A percentile compares a stretch with the other conserved stretches of the same genome.
These are phyloP conservation scores for Podila minutissima DNA, from an alignment of 192 early-diverging fungal species.

Conservation along the genomic window DNA sequence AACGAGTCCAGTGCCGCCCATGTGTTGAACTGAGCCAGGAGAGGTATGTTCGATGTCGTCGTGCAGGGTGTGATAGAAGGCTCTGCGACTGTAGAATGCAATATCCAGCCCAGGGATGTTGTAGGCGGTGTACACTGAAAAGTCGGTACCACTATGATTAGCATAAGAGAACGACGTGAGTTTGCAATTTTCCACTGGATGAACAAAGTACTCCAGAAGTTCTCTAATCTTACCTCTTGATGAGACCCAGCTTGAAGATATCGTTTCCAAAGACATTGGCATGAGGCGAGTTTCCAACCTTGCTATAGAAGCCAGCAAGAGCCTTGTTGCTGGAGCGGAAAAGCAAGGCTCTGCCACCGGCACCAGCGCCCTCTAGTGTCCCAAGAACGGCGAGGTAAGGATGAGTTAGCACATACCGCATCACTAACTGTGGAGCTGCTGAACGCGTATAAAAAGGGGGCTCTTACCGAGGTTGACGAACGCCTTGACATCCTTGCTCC, in stretches of 20 bases:
- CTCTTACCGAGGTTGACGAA: constrained; percentile 71
- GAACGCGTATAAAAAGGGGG: no score
- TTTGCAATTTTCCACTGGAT: background rate
- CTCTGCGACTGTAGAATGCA: constrained; percentile 71
- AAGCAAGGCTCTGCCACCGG: constrained; percentile 72
- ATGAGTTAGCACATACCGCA: background rate
- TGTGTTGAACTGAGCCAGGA: constrained; percentile 64
- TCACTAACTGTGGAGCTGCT: background rate
- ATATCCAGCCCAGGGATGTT: constrained; percentile 74
- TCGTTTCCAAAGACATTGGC: constrained; percentile 74
- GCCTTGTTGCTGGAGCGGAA: constrained; percentile 63
- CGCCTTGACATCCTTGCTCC: constrained; percentile 68
- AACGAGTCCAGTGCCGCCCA: constrained; percentile 67
- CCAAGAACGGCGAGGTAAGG: background rate
- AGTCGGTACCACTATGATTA: constrained; percentile 67
- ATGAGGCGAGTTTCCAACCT: constrained; percentile 59
- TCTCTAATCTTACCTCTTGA: constrained; percentile 54
- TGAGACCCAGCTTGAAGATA: constrained; percentile 65
- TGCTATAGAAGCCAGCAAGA: constrained; percentile 51
- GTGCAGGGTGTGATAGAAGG: constrained; percentile 70
- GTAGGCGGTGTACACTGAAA: constrained; percentile 65
- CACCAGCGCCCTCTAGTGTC: constrained; percentile 70
- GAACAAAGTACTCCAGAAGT: background rate
- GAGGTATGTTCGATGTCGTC: constrained; percentile 66
- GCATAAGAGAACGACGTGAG: background rate